Evolutionary conservation across 2,329 filamentous ascomycete genomes (phyloP).

Genomic region (Xylariaceae sp.): DNA sequence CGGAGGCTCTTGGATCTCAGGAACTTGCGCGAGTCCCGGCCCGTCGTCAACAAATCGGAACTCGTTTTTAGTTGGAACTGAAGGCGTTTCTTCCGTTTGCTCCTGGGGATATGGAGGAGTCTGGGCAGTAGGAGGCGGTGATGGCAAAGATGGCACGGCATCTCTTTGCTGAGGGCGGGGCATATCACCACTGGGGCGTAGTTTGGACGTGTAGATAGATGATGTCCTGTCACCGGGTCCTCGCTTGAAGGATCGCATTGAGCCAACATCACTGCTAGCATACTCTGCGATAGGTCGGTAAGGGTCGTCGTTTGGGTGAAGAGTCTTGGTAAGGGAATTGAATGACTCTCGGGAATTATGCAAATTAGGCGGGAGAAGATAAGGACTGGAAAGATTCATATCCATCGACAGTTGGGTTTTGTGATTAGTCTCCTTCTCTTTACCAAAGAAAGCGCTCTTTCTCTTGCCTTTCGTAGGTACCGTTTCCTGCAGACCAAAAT

Average conservation of each 20-base stretch:
- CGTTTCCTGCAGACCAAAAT: slow-evolving; percentile 81
- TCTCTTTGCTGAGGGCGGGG: slow-evolving; percentile 51
- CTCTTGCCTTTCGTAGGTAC: slow-evolving; percentile 49
- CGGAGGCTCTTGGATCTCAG: slow-evolving; percentile 48
- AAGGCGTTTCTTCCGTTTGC: slow-evolving; percentile 18
- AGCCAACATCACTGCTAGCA: slow-evolving; percentile 61
- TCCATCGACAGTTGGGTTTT: slow-evolving; percentile 70
- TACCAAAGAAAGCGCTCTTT: slow-evolving; percentile 57
- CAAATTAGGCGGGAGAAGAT: slow-evolving; percentile 85
- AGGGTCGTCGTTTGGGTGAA: slow-evolving; percentile 80
- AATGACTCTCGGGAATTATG: slow-evolving; percentile 85
- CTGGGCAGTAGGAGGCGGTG: slow-evolving; percentile 36
- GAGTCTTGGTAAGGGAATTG: slow-evolving; percentile 79
- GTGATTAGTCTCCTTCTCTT: slow-evolving; percentile 59
- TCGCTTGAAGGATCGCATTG: slow-evolving; percentile 59
- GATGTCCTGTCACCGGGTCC: slow-evolving; percentile 45
- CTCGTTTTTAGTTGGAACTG: slow-evolving; percentile 38
- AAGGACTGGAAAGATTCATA: slow-evolving; percentile 81
- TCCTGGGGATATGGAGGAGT: slow-evolving; percentile 24
- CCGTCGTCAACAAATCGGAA: slow-evolving; percentile 48
- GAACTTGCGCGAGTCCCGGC: slow-evolving; percentile 37
- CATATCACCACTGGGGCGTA: slow-evolving; percentile 46
- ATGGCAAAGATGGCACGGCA: slow-evolving; percentile 48
- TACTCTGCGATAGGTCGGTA: slow-evolving; percentile 73
- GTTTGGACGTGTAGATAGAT: slow-evolving; percentile 52